Base-by-base conservation (phyloP, 768 basidiomycete species). In the Auriscalpium microsporum region DNA sequence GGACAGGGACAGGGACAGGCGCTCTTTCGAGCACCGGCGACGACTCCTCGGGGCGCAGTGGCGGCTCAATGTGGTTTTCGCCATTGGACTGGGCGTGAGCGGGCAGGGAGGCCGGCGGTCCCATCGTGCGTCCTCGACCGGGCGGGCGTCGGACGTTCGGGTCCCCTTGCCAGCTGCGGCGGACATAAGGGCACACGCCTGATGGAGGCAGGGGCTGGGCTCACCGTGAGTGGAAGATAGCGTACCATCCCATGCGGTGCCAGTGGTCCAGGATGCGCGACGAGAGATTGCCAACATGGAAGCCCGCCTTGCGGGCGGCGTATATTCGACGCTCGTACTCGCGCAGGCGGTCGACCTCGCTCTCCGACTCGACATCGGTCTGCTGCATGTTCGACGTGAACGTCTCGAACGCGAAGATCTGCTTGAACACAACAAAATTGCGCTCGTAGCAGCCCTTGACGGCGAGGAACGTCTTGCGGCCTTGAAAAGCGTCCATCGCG, bases 381-480 rank as follows among this genome's bases (percentile, higher is more conserved):
- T 40, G 68, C 68, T 44, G 68, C 58, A 60, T 75, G 69, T 40
- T 69, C 63, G 53, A 78, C 69, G 56, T 70, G 53, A 75, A 84
- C 11, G 69, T 70, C 65, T 90, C 86, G 58, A 87, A 86, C 7
- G 80, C 76, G 63, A 85, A 84, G 40, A 90, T 86, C 67, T 90
- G 87, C 68, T 86, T 89, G 77, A 89, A 90, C 14, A 88, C 71
- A 61, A 88, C 89, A 61, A 90, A 87, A 61, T 89, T 90, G 63
- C 87, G 86, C 65, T 90, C 87, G 59, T 87, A 90, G 63, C 87
- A 90, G 19, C 87, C 87, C 70, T 90, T 90, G 54, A 90, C 76
- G 1, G 87, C 87, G 64, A 89, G 86, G 58, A 88, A 90, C 13
- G 87, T 86, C 68, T 90, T 90, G 69, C 87, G 86, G 51, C 79